Evolutionary conservation across 2,329 filamentous ascomycete species (phyloP).

Genomic region (Penicillium thymicola): DNA sequence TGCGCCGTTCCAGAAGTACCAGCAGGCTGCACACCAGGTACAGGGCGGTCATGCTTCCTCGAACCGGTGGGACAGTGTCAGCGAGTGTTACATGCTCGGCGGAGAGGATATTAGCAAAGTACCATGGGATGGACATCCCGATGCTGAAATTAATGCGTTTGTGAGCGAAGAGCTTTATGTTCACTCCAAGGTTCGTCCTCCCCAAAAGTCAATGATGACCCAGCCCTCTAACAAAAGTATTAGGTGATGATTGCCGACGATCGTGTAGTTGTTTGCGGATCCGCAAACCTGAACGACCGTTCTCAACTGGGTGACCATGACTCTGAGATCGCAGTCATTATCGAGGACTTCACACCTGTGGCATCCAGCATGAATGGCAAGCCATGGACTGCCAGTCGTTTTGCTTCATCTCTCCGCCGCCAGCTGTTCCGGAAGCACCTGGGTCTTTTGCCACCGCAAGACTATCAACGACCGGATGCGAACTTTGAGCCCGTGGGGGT

Average conservation of each 20-base stretch:
- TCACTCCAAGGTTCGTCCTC: conserved; percentile 49
- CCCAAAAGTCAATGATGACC: neutral
- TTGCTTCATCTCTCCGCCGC: conserved; percentile 74
- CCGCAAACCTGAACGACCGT: conserved; percentile 88
- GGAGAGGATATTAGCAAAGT: conserved; percentile 66
- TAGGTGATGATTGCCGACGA: conserved; percentile 77
- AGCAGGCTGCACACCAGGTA: conserved; percentile 61
- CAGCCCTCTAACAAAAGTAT: conserved; percentile 11
- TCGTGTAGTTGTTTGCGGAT: conserved; percentile 77
- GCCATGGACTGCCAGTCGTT: conserved; percentile 72
- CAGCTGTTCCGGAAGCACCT: conserved; percentile 90
- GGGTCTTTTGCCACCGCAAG: conserved; percentile 72
- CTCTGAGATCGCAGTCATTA: conserved; percentile 83
- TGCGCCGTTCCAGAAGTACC: conserved; percentile 64
- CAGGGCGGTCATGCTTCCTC: conserved; percentile 46
- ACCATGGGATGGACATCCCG: conserved; percentile 55
- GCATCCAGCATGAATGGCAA: conserved; percentile 74
- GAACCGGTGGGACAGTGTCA: conserved; percentile 70
- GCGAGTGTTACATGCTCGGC: conserved; percentile 77
- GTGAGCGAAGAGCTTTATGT: conserved; percentile 63
- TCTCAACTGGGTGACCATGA: conserved; percentile 85
- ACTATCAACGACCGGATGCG: conserved; percentile 57
- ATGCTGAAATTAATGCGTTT: conserved; percentile 59
- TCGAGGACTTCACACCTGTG: conserved; percentile 75
- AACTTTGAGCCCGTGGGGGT: conserved; percentile 59